A percentile compares a stretch with the other conserved stretches of the same genome.
Evolutionary conservation across 2,329 filamentous ascomycete species (phyloP).

Genomic region (Pseudocercospora ulei): DNA sequence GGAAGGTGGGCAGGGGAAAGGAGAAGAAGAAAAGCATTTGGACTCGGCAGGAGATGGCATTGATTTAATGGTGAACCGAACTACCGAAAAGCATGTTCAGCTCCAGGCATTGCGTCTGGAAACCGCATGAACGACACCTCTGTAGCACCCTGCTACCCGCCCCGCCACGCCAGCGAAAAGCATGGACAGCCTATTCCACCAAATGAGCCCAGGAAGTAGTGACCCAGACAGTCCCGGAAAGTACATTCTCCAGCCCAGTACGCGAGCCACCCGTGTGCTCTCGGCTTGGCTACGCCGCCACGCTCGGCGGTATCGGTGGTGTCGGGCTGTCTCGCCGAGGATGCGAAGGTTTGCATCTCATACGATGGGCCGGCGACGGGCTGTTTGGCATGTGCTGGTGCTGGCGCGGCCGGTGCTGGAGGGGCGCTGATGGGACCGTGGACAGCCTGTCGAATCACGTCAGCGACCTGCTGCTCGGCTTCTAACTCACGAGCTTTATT

Average conservation of each 20-base stretch:
- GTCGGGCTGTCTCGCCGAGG: no score
- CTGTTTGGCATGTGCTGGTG: background rate
- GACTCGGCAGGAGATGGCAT: no score
- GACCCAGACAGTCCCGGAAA: background rate
- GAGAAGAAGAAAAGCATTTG: no score
- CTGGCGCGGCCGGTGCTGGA: background rate
- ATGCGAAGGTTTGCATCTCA: background rate
- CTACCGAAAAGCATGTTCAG: no score
- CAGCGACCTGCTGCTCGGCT: constrained; percentile 6
- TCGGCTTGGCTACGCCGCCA: background rate
- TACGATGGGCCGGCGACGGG: background rate
- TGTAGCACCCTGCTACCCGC: background rate
- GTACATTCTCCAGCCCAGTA: background rate
- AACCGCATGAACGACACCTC: background rate
- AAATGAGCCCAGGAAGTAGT: no score
- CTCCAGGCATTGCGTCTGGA: no score
- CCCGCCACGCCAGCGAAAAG: background rate
- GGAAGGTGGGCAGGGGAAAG: no score
- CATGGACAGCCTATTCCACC: no score
- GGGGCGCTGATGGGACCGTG: background rate
- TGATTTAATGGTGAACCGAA: no score
- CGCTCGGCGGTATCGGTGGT: background rate
- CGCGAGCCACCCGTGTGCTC: no score
- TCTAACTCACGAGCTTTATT: constrained; percentile 8
- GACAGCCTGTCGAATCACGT: constrained; percentile 6